Evolutionary conservation across 2,329 filamentous ascomycete species (phyloP), one percentile per base, ranked within the genome.

Genomic region (Coniochaeta sp.): DNA sequence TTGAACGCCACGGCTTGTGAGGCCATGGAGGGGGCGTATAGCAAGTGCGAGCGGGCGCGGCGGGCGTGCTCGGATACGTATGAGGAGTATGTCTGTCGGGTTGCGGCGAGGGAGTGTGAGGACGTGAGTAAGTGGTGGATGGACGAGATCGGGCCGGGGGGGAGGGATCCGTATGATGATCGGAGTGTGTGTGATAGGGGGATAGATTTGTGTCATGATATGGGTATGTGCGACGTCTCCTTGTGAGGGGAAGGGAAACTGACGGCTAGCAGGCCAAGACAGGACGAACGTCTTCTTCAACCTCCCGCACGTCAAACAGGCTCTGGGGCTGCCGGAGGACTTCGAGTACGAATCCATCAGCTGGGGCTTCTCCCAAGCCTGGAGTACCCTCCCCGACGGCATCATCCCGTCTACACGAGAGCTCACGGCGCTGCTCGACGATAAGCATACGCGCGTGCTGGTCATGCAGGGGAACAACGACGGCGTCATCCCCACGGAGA

Each of bases 391-490:
- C 7, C 28, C 45, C 3, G 45, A 47, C 14, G 20, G 28, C 6
- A 22, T 31, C 6, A 4, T 47, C 16, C 45, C 45, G 27, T 47
- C 45, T 6, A 51, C 40, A 4, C 49, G 52, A 2, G 52, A 53
- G 45, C 18, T 53, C 8, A 40, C 28, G n/a, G 27, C 35, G 14
- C n/a, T 53, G 22, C 28, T 53, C 12, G 52, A 53, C 42, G 45
- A 27, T 8, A 51, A 46, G 20, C 27, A 49, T 13, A 33, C 35
- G 13, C 40, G 32, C 6, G 42, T 53, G 32, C 20, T 53, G 24
- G 49, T 51, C 48, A 51, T 53, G 6, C 51, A 53, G 42, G 52
- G 52, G 7, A 53, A 53, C 42, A 45, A 53, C n/a, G 52, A 53
- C 18, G 27, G 14, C 14, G 24, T 30, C 31, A 51, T 51, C 3